These are phyloP conservation scores for Fusarium brachygibbosum DNA, from an alignment of 2,329 filamentous ascomycete genomes.

Conservation along the genomic window DNA sequence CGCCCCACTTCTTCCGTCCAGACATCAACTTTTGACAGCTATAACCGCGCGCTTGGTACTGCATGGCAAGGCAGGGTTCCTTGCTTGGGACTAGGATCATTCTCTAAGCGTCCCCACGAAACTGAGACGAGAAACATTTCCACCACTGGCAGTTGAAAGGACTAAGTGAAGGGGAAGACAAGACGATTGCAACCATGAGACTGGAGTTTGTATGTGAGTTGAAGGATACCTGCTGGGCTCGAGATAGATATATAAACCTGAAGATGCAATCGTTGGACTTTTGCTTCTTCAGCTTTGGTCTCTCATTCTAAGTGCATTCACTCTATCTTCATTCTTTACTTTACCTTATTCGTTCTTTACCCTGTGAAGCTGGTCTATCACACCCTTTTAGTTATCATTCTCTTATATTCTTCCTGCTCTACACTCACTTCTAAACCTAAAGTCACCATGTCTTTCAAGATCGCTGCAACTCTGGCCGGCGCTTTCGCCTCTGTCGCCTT, in stretches of 20 bases:
- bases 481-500: conserved; percentile 43
- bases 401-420: background rate
- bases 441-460: conserved; percentile 45
- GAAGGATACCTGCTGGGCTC: background rate
- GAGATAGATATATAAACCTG: conserved; percentile 32
- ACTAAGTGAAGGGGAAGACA: too few relatives aligned
- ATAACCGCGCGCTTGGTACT: background rate
- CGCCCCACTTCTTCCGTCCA: background rate
- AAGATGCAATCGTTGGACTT: background rate
- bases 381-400: conserved; percentile 12
- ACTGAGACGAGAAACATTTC: conserved; percentile 41
- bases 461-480: conserved; percentile 35
- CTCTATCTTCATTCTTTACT: conserved; percentile 25
- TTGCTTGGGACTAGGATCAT: background rate
- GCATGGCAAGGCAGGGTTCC: background rate
- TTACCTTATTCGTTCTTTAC: conserved; percentile 48
- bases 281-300: conserved; percentile 36
- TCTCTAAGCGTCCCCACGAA: conserved; percentile 27
- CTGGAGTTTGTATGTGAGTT: too few relatives aligned
- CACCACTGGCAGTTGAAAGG: conserved; percentile 23
- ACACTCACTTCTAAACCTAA: background rate
- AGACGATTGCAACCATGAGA: too few relatives aligned
- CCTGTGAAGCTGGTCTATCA: conserved; percentile 50
- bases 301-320: conserved; percentile 32
- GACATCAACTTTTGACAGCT: background rate